Conservation (phyloP, 192 early-diverging fungal genomes). For the Linnemannia hyalina region DNA sequence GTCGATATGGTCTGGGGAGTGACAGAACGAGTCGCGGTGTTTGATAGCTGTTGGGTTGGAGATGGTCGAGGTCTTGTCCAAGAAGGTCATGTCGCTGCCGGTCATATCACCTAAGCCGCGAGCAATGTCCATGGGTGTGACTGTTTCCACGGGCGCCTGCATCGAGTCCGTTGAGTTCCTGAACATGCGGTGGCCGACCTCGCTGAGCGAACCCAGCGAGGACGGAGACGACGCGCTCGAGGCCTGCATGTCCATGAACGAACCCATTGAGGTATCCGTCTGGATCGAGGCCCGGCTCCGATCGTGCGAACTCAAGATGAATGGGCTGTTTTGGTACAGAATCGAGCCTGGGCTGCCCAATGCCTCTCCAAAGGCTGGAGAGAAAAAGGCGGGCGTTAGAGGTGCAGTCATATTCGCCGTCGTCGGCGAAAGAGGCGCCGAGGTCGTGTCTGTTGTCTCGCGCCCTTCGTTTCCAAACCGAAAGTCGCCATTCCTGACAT, state of each 20-base stretch:
- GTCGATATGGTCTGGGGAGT: slow-evolving; percentile 50
- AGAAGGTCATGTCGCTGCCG: slow-evolving; percentile 17
- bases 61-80: slow-evolving; percentile 25
- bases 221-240: slow-evolving; percentile 51
- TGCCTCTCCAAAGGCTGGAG: slow-evolving; percentile 77
- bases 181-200: slow-evolving; percentile 49
- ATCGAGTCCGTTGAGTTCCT: slow-evolving; percentile 47
- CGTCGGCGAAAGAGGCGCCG: slow-evolving; percentile 43
- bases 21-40: slow-evolving; percentile 35
- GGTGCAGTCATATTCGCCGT: slow-evolving; percentile 53
- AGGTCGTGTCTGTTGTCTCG: slow-evolving; percentile 12
- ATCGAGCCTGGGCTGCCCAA: slow-evolving; percentile 53
- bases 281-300: slow-evolving; percentile 46
- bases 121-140: slow-evolving; percentile 56
- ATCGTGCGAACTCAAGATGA: slow-evolving; percentile 52
- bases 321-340: slow-evolving; percentile 48
- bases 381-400: slow-evolving; percentile 78
- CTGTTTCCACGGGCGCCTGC: slow-evolving; percentile 43
- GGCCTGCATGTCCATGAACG: slow-evolving; percentile 50
- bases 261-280: slow-evolving; percentile 51
- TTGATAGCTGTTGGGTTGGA: neutral
- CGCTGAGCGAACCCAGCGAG: slow-evolving; percentile 43
- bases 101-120: slow-evolving; percentile 38
- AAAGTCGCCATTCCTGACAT: slow-evolving; percentile 48
- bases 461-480: slow-evolving; percentile 40